Percentiles rank a stretch among this genome's conserved stretches.
Conservation (phyloP, 2,329 filamentous ascomycete species). For the Alternaria sp. region DNA sequence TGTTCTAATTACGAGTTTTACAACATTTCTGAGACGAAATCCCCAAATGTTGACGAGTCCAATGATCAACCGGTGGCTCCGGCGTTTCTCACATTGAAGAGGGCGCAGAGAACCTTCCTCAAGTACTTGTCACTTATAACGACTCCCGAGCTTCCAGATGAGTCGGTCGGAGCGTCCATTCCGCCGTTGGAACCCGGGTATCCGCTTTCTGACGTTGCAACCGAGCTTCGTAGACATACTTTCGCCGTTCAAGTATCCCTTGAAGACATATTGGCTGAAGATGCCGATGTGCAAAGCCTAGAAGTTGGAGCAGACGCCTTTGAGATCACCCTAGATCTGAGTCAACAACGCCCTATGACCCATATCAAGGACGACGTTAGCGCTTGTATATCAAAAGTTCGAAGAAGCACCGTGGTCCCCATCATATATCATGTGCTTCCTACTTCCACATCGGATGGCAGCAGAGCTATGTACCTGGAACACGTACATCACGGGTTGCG, state of each 20-base stretch:
- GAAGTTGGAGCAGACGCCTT: constrained; percentile 74
- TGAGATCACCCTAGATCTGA: constrained; percentile 64
- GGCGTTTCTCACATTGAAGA: constrained; percentile 72
- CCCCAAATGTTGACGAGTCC: constrained; percentile 24
- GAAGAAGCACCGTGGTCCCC: constrained; percentile 67
- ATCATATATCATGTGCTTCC: constrained; percentile 53
- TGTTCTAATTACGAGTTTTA: constrained; percentile 81
- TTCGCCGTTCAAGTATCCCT: constrained; percentile 71
- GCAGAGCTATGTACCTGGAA: constrained; percentile 60
- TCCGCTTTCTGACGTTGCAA: constrained; percentile 68
- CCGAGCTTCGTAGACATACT: constrained; percentile 69
- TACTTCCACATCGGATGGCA: constrained; percentile 37
- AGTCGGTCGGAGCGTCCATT: constrained; percentile 40
- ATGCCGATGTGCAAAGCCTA: constrained; percentile 69
- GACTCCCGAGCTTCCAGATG: constrained; percentile 56
- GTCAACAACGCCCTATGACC: constrained; percentile 22
- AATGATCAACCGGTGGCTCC: constrained; percentile 53
- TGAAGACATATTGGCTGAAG: constrained; percentile 62
- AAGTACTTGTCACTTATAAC: constrained; percentile 72
- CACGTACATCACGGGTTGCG: constrained; percentile 68
- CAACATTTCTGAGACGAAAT: constrained; percentile 69
- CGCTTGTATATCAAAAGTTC: constrained; percentile 66
- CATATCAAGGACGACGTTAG: constrained; percentile 59
- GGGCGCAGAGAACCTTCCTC: constrained; percentile 73
- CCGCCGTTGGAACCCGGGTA: constrained; percentile 70